phyloP scores from a whole-genome alignment of 2,329 filamentous ascomycete species.

The Hortaea sp. region DNA sequence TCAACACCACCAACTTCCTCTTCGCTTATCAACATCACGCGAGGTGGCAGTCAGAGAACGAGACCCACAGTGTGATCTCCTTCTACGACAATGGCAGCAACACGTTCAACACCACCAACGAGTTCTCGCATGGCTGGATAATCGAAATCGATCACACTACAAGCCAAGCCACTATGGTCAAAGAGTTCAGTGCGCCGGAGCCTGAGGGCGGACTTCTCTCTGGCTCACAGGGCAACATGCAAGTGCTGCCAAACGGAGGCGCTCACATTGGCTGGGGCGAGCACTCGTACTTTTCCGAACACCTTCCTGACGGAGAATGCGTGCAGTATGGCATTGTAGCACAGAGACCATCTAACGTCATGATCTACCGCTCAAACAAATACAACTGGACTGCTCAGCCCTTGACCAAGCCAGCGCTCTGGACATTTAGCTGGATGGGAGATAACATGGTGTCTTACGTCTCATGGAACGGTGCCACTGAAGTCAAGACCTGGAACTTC shows the following conservation, averaged over 20 bases:
- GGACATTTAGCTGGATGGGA: slow-evolving; percentile 27
- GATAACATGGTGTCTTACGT: slow-evolving; percentile 38
- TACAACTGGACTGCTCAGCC: slow-evolving; percentile 44
- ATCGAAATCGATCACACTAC: slow-evolving; percentile 35
- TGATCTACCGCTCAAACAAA: slow-evolving; percentile 47
- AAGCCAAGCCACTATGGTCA: slow-evolving; percentile 36
- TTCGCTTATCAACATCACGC: slow-evolving; percentile 47
- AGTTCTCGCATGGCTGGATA: slow-evolving; percentile 36
- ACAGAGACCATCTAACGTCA: slow-evolving; percentile 29
- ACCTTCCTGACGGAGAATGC: slow-evolving; percentile 37
- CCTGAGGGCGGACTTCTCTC: slow-evolving; percentile 33
- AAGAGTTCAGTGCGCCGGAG: slow-evolving; percentile 40
- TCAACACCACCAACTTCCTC: slow-evolving; percentile 37
- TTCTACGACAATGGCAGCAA: slow-evolving; percentile 47
- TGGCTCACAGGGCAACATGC: slow-evolving; percentile 44
- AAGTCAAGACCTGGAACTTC: slow-evolving; percentile 42
- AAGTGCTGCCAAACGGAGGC: slow-evolving; percentile 45
- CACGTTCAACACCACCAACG: slow-evolving; percentile 32
- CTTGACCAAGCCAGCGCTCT: slow-evolving; percentile 27
- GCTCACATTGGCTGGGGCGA: slow-evolving; percentile 49
- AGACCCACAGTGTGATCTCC: slow-evolving; percentile 40
- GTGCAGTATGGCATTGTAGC: slow-evolving; percentile 45
- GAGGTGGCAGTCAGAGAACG: slow-evolving; percentile 36
- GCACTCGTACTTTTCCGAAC: slow-evolving; percentile 32
- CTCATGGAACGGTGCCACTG: slow-evolving; percentile 44